phyloP scores from a whole-genome alignment of 1,139 yeast genomes.

The Petasospora rhodanensis region DNA sequence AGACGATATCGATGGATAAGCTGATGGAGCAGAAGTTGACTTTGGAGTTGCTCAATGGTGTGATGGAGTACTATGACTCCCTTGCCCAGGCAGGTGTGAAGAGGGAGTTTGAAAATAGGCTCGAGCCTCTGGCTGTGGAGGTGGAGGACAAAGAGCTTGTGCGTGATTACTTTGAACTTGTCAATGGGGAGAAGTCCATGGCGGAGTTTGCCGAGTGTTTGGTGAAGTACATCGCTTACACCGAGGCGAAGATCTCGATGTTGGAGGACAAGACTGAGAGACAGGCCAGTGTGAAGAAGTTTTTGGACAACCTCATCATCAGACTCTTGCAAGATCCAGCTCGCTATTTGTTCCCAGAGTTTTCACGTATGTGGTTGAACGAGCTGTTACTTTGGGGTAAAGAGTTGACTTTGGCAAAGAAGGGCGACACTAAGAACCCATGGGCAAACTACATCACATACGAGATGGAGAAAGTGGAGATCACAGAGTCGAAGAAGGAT shows the following conservation, averaged over 20 bases:
- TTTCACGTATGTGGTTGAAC: slow-evolving; percentile 1
- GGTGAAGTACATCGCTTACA: slow-evolving; percentile 2
- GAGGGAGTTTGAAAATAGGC: no score
- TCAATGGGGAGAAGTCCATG: background rate
- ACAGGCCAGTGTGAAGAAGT: background rate
- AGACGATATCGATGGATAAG: slow-evolving; percentile 4
- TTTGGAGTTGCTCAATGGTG: slow-evolving; percentile 10
- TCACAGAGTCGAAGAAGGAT: background rate
- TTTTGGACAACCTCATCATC: slow-evolving; percentile 3
- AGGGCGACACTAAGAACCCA: background rate
- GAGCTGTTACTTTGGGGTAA: slow-evolving; percentile 1
- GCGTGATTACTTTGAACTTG: background rate
- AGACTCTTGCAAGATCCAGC: slow-evolving; percentile 5
- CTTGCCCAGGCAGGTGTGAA: no score
- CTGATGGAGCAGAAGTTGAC: slow-evolving; percentile 6
- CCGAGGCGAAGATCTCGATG: slow-evolving; percentile 2
- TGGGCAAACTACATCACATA: slow-evolving; percentile 7
- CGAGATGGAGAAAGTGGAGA: slow-evolving; percentile 2
- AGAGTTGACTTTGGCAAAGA: background rate
- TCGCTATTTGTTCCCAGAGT: slow-evolving; percentile 20
- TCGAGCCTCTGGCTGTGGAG: slow-evolving; percentile 5
- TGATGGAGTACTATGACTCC: no score
- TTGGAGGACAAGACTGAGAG: background rate
- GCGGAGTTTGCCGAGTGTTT: slow-evolving; percentile 2
- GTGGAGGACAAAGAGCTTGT: background rate